Conservation (phyloP, 2,329 filamentous ascomycete genomes). For the Exophiala mesophila region DNA sequence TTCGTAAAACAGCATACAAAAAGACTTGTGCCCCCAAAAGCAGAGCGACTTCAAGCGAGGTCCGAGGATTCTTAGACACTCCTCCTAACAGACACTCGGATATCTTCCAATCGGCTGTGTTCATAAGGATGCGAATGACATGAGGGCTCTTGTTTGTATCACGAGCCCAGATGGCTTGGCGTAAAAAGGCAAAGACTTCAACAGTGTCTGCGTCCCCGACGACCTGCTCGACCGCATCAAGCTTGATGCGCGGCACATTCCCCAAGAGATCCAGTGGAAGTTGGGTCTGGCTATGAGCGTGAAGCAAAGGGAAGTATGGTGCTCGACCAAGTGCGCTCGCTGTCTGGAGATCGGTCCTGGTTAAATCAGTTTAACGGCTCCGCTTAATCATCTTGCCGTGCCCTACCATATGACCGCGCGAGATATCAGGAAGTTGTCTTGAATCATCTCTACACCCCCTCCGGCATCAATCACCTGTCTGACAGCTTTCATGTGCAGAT, state of each 20-base stretch:
- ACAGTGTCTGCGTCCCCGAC: background rate
- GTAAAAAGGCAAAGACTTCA: background rate
- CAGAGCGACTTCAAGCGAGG: background rate
- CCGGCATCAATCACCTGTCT: background rate
- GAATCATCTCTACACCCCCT: background rate
- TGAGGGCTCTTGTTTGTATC: background rate
- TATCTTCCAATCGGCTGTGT: background rate
- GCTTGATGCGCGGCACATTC: too few relatives aligned
- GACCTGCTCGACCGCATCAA: too few relatives aligned
- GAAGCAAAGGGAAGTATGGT: background rate
- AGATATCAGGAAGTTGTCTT: background rate
- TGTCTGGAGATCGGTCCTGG: background rate
- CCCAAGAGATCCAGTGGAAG: too few relatives aligned
- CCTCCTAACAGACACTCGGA: background rate
- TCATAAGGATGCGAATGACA: background rate
- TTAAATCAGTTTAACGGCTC: background rate
- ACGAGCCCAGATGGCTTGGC: background rate
- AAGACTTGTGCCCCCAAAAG: background rate
- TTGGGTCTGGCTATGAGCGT: too few relatives aligned
- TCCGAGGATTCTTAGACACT: background rate
- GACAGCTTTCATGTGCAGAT: background rate
- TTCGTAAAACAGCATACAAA: background rate
- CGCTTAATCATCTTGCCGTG: too few relatives aligned
- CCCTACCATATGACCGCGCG: background rate
- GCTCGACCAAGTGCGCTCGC: background rate